These are phyloP conservation scores for Aspergillus sp. DNA, from an alignment of 2,329 filamentous ascomycete genomes.

Conservation along the genomic window DNA sequence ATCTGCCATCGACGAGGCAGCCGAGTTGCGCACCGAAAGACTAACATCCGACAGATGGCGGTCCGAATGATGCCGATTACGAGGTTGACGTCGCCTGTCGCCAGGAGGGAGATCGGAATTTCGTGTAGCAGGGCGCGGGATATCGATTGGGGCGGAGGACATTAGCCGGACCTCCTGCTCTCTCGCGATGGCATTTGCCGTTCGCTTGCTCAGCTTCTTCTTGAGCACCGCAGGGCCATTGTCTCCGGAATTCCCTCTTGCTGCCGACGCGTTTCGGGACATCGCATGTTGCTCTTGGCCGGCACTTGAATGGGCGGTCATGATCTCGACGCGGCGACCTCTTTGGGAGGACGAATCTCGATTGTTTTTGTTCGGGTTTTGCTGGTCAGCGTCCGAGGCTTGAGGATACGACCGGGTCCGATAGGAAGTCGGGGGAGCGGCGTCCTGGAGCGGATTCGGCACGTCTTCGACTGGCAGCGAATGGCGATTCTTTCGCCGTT, in stretches of 20 bases:
- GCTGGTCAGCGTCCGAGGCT: slow-evolving; percentile 14
- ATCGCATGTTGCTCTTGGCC: slow-evolving; percentile 31
- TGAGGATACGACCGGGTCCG: slow-evolving; percentile 12
- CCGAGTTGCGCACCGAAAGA: slow-evolving; percentile 61
- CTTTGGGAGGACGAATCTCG: slow-evolving; percentile 5
- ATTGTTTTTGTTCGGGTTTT: slow-evolving; percentile 9
- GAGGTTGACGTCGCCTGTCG: slow-evolving; percentile 43
- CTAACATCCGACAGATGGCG: slow-evolving; percentile 63
- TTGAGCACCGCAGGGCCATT: slow-evolving; percentile 50
- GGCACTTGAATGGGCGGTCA: slow-evolving; percentile 27
- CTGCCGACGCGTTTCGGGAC: slow-evolving; percentile 40
- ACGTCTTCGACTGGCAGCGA: slow-evolving; percentile 18
- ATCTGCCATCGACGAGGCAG: slow-evolving; percentile 67
- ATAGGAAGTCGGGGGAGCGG: slow-evolving; percentile 7
- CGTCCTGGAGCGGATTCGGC: slow-evolving; percentile 6
- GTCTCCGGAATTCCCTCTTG: slow-evolving; percentile 48
- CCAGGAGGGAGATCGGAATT: slow-evolving; percentile 30
- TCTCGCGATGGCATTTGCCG: slow-evolving; percentile 63
- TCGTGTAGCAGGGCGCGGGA: slow-evolving; percentile 53
- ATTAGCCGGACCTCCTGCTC: slow-evolving; percentile 85
- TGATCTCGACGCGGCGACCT: slow-evolving; percentile 13
- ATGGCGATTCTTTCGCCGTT: slow-evolving; percentile 23
- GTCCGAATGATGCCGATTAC: slow-evolving; percentile 49
- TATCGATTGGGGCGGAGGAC: slow-evolving; percentile 57
- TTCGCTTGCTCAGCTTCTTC: slow-evolving; percentile 67